A percentile compares a stretch with the other conserved stretches of the same genome.
phyloP scores from a whole-genome alignment of 768 basidiomycete species.

The Cytidiella melzeri region DNA sequence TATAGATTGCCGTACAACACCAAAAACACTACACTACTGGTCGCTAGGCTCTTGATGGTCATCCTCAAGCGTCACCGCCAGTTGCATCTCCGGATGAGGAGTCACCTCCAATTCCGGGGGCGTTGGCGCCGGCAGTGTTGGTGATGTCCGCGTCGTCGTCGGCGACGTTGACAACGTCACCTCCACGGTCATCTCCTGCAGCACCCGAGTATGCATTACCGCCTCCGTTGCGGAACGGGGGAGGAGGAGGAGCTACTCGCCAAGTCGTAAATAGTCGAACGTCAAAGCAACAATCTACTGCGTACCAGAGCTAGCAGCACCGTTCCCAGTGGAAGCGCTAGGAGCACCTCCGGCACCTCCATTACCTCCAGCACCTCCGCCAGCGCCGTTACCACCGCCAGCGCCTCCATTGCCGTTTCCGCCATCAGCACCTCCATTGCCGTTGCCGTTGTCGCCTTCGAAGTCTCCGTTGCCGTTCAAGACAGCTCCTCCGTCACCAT shows the following conservation, averaged over 20 bases:
- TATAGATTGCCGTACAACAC: constrained; percentile 9
- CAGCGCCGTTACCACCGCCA: constrained; percentile 1
- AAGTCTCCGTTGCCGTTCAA: constrained; percentile 4
- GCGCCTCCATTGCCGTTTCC: not conserved
- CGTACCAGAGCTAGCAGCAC: not conserved
- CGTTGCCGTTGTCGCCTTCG: constrained; percentile 1
- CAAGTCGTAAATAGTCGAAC: not conserved
- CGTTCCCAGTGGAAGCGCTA: not conserved
- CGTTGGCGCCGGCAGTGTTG: constrained; percentile 16
- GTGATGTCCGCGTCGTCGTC: constrained; percentile 11
- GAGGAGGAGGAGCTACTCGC: constrained; percentile 7
- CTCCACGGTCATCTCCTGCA: constrained; percentile 12
- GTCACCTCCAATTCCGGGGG: constrained; percentile 21
- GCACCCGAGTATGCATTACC: constrained; percentile 11
- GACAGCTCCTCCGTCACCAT: constrained; percentile 10
- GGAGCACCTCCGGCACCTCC: not conserved
- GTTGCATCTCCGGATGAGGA: constrained; percentile 17
- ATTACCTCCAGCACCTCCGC: not conserved
- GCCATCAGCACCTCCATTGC: not conserved
- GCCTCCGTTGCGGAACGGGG: constrained; percentile 11
- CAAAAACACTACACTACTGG: no score
- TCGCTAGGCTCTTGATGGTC: no score
- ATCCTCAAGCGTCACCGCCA: constrained; percentile 13
- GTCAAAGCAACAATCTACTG: constrained; percentile 1
- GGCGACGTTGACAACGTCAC: constrained; percentile 11